Conservation (phyloP, 1,139 yeast genomes). For the Kurtzmaniella quercitrusa region DNA sequence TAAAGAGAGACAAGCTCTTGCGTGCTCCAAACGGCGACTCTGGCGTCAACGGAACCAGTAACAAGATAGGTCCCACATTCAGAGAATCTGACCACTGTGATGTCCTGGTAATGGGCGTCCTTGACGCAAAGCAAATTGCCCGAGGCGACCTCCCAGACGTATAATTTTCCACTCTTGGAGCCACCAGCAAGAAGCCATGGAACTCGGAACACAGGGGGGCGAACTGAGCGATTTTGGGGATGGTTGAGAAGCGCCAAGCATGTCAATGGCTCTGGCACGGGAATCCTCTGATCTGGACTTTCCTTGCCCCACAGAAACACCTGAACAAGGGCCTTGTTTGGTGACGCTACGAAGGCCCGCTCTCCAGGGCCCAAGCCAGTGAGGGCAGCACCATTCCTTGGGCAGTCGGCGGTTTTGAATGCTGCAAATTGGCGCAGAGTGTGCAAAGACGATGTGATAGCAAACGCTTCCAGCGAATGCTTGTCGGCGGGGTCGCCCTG, state of each 20-base stretch:
- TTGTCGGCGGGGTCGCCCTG: slow-evolving; percentile 47
- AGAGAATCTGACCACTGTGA: slow-evolving; percentile 56
- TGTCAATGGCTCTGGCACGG: slow-evolving; percentile 75
- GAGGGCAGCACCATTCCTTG: slow-evolving; percentile 40
- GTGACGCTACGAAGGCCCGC: slow-evolving; percentile 57
- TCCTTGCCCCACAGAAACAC: slow-evolving; percentile 78
- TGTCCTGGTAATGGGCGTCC: slow-evolving; percentile 82
- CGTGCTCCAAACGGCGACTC: slow-evolving; percentile 73
- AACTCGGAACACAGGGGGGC: slow-evolving; percentile 28
- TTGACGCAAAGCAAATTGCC: slow-evolving; percentile 70
- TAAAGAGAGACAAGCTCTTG: slow-evolving; percentile 50
- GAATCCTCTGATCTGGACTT: slow-evolving; percentile 75
- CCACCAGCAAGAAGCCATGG: slow-evolving; percentile 77
- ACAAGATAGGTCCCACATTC: slow-evolving; percentile 65
- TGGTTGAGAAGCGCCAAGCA: slow-evolving; percentile 52
- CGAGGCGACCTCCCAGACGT: slow-evolving; percentile 81
- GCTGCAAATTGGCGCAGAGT: slow-evolving; percentile 46
- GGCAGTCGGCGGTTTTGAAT: slow-evolving; percentile 53
- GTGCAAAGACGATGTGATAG: slow-evolving; percentile 46
- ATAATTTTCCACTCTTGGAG: slow-evolving; percentile 65
- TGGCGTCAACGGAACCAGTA: slow-evolving; percentile 78
- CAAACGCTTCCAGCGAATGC: slow-evolving; percentile 45
- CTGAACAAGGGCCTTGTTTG: slow-evolving; percentile 67
- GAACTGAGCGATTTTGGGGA: slow-evolving; percentile 12
- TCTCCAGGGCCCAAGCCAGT: slow-evolving; percentile 43